These are phyloP conservation scores for Plasmodium ovale DNA, from an alignment of 169 alveolate species.

Conservation along the genomic window DNA sequence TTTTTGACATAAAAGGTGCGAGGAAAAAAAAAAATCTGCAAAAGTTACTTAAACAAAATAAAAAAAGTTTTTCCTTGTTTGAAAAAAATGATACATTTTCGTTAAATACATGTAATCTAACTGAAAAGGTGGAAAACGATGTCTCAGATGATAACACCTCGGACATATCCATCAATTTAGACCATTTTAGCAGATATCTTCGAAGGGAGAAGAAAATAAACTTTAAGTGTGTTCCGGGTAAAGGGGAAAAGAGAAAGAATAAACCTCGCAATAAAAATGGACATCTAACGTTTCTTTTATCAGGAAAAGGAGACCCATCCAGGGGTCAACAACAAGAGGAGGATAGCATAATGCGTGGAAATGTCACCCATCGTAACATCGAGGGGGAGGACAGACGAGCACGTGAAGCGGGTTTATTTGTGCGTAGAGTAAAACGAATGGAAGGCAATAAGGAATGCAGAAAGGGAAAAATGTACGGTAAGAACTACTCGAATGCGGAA, in stretches of 20 bases:
- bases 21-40: conserved; percentile 72
- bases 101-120: conserved; percentile 23
- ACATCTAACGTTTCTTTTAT: too few species aligned
- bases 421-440: background rate
- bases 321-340: background rate
- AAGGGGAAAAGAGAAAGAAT: background rate
- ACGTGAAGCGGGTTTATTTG: background rate
- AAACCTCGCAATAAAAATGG: too few species aligned
- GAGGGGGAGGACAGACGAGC: background rate
- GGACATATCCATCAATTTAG: conserved; percentile 30
- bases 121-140: conserved; percentile 17
- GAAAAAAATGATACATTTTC: conserved; percentile 28
- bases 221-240: background rate
- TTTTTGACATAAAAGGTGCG: conserved; percentile 76
- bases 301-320: too few species aligned
- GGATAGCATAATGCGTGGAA: background rate
- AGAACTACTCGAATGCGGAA: background rate
- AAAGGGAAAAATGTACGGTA: too few species aligned
- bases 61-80: conserved; percentile 21
- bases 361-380: background rate
- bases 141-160: conserved; percentile 22
- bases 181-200: conserved; percentile 14
- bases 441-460: background rate
- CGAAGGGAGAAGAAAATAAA: conserved; percentile 35
- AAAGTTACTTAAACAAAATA: conserved; percentile 53